Percentiles rank a stretch among this genome's conserved stretches.
Conservation (phyloP, 331 rosid species). For the Phaseolus coccineus region DNA sequence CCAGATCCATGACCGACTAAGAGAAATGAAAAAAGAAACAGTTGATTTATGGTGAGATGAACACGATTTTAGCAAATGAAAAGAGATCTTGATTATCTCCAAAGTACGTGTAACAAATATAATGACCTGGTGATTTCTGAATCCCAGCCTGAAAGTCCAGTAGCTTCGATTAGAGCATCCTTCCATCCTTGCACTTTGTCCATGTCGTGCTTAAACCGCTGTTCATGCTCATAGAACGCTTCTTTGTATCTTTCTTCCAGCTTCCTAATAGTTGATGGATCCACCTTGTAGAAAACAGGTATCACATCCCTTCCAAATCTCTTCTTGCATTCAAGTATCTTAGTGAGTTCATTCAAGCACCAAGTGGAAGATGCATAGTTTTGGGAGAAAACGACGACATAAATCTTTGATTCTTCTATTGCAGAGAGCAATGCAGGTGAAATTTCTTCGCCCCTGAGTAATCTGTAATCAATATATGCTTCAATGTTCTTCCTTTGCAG, state of each 20-base stretch:
- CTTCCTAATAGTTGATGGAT: slow-evolving; percentile 27
- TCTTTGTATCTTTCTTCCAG: neutral
- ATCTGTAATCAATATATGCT: neutral
- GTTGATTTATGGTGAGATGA: neutral
- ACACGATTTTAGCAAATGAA: neutral
- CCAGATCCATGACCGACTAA: neutral
- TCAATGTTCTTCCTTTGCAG: neutral
- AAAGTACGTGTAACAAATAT: too few species aligned
- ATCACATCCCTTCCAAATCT: slow-evolving; percentile 33
- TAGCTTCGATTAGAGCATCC: slow-evolving; percentile 28
- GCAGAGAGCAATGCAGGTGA: neutral
- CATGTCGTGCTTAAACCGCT: neutral
- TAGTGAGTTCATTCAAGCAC: slow-evolving; percentile 39
- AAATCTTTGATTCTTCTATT: slow-evolving; percentile 30
- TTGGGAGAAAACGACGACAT: slow-evolving; percentile 34
- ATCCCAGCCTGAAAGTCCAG: slow-evolving; percentile 4
- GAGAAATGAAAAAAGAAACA: neutral
- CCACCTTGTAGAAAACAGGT: slow-evolving; percentile 41
- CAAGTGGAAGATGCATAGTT: slow-evolving; percentile 43
- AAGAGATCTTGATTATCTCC: too few species aligned
- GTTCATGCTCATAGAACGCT: slow-evolving; percentile 17
- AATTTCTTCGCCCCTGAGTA: neutral
- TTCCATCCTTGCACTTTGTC: slow-evolving; percentile 9
- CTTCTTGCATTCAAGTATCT: slow-evolving; percentile 26
- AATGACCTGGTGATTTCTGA: slow-evolving; percentile 17